phyloP scores from a whole-genome alignment of 371 early-diverging fungal species.

The Batkoa obscura region DNA sequence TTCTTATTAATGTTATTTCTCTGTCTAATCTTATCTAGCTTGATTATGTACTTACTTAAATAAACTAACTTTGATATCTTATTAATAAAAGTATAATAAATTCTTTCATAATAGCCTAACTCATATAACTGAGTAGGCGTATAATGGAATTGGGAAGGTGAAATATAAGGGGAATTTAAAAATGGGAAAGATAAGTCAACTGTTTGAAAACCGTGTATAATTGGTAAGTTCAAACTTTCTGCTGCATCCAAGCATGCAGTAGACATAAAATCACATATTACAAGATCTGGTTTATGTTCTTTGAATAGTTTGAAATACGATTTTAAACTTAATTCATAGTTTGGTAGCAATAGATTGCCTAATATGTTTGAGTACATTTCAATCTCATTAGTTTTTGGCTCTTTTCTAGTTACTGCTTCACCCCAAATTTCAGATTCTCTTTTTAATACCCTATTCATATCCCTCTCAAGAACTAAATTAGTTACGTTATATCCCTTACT shows the following conservation, averaged over 20 bases:
- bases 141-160: too few relatives aligned
- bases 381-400: background rate
- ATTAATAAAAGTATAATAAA: too few relatives aligned
- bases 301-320: background rate
- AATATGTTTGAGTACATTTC: background rate
- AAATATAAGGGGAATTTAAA: too few relatives aligned
- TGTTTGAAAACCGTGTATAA: background rate
- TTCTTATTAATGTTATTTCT: too few relatives aligned
- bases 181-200: background rate
- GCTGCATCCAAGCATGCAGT: constrained; percentile 5
- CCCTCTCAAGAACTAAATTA: background rate
- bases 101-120: too few relatives aligned
- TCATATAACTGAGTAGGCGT: too few relatives aligned
- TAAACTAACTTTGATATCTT: too few relatives aligned
- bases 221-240: background rate
- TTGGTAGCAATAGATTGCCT: background rate
- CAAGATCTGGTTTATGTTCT: background rate
- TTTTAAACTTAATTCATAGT: background rate
- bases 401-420: background rate
- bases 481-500: background rate
- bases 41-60: too few relatives aligned
- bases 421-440: background rate
- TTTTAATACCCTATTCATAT: background rate
- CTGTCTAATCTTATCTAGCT: too few relatives aligned
- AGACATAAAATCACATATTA: constrained; percentile 7